Base-by-base conservation (phyloP, 306 rosid genomes). In the Coriaria nepalensis region DNA sequence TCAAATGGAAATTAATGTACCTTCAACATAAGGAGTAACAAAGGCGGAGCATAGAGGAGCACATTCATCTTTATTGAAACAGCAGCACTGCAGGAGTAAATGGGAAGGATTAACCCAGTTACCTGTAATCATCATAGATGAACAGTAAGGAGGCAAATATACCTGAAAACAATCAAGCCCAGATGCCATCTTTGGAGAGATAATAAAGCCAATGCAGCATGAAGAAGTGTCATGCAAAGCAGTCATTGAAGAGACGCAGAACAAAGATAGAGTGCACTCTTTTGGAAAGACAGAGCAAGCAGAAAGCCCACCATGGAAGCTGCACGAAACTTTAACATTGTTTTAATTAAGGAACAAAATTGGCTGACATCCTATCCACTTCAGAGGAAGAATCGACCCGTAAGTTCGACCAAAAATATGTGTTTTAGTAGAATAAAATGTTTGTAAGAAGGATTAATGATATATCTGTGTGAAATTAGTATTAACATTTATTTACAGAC, bases 1-100 rank as follows among this genome's bases (percentile, higher is more conserved):
- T 37, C 40, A 44, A 59, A 65, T 37, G 41, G 45, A 58, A 40
- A 29, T 34, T 43, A 5, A 46, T 4, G 5, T 68, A 90, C 98
- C 95, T 81, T 84, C 37, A 90, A 63, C 95, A 90, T 85, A 43
- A 90, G 92, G 11, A 84, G 79, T 58, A 90, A 68, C 37, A 90
- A 67, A 33, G 92, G 79, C 29, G 98, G 95, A 53, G 87, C 98
- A 63, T 79, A 90, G 35, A 90, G 93, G 52, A 90, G 94, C 49
- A 81, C 92, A 63, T 90, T 90, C 98, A 90, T 90, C 92, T 90
- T 90, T 45, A 90, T 60, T 8, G 94, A 85, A 73, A 90, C 98
- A 50, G 98, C 95, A 40, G 64, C 77, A 60, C 98, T 85, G 59
- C 40, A 63, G 35, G 62, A 63, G 60, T 51, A 38, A 55, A 45